These are phyloP conservation scores for Cryptococcus sp. DNA, from an alignment of 1,284 basidiomycete genomes.

Conservation along the genomic window DNA sequence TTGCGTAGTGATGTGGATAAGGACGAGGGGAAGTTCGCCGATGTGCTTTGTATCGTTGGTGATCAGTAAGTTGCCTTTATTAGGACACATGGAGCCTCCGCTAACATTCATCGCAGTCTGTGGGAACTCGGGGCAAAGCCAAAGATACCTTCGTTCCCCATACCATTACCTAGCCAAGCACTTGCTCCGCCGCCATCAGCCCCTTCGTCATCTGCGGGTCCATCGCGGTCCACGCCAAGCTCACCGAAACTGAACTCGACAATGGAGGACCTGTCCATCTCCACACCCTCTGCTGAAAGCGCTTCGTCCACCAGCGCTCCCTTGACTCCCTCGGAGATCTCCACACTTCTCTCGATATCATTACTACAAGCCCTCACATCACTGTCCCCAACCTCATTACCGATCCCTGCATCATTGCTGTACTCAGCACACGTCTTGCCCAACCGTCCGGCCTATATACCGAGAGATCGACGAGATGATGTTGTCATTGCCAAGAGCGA, in stretches of 20 bases:
- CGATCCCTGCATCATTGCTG: conserved; percentile 72
- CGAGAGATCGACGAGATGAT: conserved; percentile 65
- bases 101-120: conserved; percentile 31
- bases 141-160: conserved; percentile 23
- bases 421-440: conserved; percentile 78
- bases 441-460: conserved; percentile 66
- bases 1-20: conserved; percentile 27
- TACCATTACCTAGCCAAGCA: conserved; percentile 31
- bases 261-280: conserved; percentile 65
- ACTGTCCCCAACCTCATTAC: conserved; percentile 63
- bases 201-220: conserved; percentile 2
- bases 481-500: conserved; percentile 52
- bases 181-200: conserved; percentile 25
- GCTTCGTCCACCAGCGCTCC: background rate
- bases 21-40: conserved; percentile 50
- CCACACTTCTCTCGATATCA: conserved; percentile 63
- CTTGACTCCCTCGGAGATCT: conserved; percentile 57
- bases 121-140: conserved; percentile 48
- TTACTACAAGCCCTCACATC: conserved; percentile 65
- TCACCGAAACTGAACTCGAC: background rate
- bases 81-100: background rate
- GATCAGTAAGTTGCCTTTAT: conserved; percentile 35
- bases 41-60: conserved; percentile 47
- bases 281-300: conserved; percentile 17
- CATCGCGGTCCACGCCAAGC: background rate